phyloP scores from a whole-genome alignment of 129 eudicot genomes.

The Lonicera japonica region DNA sequence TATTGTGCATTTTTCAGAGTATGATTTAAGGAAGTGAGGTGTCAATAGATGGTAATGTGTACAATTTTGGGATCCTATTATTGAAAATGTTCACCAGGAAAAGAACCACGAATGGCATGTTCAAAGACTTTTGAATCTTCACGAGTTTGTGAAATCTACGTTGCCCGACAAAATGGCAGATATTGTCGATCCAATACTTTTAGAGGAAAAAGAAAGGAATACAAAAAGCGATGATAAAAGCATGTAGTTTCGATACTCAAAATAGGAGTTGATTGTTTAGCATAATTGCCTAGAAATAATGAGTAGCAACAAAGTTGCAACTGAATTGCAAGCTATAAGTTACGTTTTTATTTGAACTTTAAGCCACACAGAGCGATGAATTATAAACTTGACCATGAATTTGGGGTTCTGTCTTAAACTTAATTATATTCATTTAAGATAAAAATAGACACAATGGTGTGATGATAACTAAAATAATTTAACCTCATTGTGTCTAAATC shows the following conservation, averaged over 20 bases:
- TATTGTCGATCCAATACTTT: constrained; percentile 13
- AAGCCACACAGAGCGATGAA: too few relatives aligned
- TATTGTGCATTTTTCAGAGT: constrained; percentile 17
- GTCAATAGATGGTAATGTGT: constrained; percentile 24
- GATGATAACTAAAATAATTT: too few relatives aligned
- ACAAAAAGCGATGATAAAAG: neutral
- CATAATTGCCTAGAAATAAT: constrained; percentile 18
- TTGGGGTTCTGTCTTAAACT: too few relatives aligned
- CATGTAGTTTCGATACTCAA: neutral
- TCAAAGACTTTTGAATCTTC: constrained; percentile 24
- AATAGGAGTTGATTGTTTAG: constrained; percentile 29
- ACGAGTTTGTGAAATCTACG: constrained; percentile 3
- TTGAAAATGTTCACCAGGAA: constrained; percentile 36
- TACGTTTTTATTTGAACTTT: neutral
- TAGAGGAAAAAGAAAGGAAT: constrained; percentile 2
- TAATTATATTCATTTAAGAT: too few relatives aligned
- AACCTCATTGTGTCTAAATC: too few relatives aligned
- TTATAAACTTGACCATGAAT: too few relatives aligned
- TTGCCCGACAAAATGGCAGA: constrained; percentile 11
- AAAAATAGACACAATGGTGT: too few relatives aligned
- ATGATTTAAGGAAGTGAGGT: constrained; percentile 24
- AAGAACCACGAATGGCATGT: constrained; percentile 22
- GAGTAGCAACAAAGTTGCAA: neutral
- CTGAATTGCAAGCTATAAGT: neutral
- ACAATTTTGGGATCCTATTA: constrained; percentile 34